phyloP scores from a whole-genome alignment of 1,284 basidiomycete genomes.

The Rhodotorula sp. region DNA sequence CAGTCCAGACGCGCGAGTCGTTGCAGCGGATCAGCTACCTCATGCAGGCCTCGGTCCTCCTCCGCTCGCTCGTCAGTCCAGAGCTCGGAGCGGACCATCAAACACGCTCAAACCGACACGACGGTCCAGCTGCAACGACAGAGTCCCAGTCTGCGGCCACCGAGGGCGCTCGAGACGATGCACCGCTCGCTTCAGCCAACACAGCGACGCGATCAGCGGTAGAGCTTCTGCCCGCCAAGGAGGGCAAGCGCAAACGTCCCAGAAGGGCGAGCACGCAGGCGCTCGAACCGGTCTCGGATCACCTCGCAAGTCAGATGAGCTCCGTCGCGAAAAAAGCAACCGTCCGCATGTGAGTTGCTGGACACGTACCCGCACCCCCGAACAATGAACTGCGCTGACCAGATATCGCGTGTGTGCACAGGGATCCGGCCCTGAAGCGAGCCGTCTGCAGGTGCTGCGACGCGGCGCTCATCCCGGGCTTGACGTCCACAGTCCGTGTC shows the following conservation, averaged over 20 bases:
- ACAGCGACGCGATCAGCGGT: too few species aligned
- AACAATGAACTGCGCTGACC: not conserved
- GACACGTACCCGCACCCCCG: too few species aligned
- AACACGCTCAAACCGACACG: not conserved
- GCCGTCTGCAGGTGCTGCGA: constrained; percentile 69
- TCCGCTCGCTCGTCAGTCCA: constrained; percentile 46
- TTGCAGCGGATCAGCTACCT: constrained; percentile 78
- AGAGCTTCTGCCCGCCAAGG: too few species aligned
- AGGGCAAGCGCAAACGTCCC: not conserved
- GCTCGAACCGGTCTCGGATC: constrained; percentile 55
- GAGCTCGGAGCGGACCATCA: not conserved
- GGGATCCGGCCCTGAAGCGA: constrained; percentile 75
- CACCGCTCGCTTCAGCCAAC: too few species aligned
- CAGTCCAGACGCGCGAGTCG: constrained; percentile 64
- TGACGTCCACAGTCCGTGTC: constrained; percentile 63
- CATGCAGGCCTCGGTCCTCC: constrained; percentile 71
- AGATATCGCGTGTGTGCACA: constrained; percentile 43
- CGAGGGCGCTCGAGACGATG: too few species aligned
- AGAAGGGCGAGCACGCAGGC: too few species aligned
- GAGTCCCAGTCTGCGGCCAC: too few species aligned
- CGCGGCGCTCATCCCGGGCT: constrained; percentile 64
- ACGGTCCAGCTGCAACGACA: not conserved
- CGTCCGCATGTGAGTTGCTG: constrained; percentile 63
- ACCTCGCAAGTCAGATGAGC: constrained; percentile 66
- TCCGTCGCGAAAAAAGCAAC: constrained; percentile 68